These are phyloP conservation scores for Sporothrix humicola DNA, from an alignment of 2,329 filamentous ascomycete genomes.

Conservation along the genomic window DNA sequence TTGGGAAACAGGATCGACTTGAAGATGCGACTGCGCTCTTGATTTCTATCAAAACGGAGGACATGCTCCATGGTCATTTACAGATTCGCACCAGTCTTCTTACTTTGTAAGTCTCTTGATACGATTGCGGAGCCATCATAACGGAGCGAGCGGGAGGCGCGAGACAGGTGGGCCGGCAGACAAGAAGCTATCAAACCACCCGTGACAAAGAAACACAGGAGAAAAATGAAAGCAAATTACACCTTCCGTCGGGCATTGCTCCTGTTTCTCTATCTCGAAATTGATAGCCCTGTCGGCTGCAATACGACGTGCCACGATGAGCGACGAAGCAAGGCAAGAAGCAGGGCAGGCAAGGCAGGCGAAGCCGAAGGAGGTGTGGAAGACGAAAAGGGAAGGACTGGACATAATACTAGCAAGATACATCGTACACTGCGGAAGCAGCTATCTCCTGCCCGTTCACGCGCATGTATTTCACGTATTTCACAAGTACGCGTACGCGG, in stretches of 20 bases:
- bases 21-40: neutral
- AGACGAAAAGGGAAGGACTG: constrained; percentile 8
- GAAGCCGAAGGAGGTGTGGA: constrained; percentile 8
- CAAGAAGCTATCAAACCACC: neutral
- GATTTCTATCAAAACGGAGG: neutral
- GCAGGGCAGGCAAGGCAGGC: neutral
- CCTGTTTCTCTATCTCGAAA: neutral
- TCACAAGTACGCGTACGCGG: neutral
- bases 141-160: neutral
- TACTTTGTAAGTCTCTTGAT: neutral
- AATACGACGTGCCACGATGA: constrained; percentile 22
- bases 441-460: neutral
- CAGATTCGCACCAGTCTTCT: too few relatives aligned
- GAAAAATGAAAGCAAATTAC: neutral
- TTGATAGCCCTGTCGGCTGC: neutral
- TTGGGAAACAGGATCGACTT: neutral
- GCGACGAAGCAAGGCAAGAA: neutral
- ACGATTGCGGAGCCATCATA: constrained; percentile 8
- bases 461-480: neutral
- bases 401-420: neutral
- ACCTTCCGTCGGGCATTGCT: neutral
- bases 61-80: neutral
- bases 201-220: neutral
- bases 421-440: too few relatives aligned
- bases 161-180: neutral